A percentile compares a stretch with the other conserved stretches of the same genome.
Conservation (phyloP, 257 asterid species). For the Leonotis leonurus region DNA sequence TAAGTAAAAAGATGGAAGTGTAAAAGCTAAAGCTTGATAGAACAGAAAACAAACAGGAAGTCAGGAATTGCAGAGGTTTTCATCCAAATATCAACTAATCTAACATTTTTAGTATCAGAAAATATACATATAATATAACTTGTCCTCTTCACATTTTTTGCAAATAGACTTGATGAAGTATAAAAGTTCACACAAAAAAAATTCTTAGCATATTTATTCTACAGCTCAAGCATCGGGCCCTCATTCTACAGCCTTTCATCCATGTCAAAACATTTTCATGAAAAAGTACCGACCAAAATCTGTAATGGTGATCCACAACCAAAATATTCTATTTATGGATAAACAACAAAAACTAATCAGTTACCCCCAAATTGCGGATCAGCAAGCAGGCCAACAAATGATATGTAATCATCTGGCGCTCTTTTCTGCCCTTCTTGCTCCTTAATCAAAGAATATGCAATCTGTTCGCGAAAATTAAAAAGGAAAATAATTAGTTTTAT, state of each 20-base stretch:
- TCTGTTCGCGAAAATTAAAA: conserved; percentile 44
- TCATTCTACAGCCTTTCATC: conserved; percentile 6
- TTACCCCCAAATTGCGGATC: conserved; percentile 90
- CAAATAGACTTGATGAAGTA: background rate
- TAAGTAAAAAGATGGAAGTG: background rate
- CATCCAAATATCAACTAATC: conserved; percentile 1
- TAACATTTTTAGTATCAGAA: background rate
- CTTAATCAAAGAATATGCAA: conserved; percentile 84
- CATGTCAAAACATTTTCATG: background rate
- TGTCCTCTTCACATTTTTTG: background rate
- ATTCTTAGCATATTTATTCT: too few species aligned
- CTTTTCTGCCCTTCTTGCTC: conserved; percentile 85
- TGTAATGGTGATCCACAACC: background rate
- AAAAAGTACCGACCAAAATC: background rate
- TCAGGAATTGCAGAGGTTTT: too few species aligned
- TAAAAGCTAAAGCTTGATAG: background rate
- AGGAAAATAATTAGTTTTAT: conserved; percentile 1
- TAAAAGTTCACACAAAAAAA: background rate
- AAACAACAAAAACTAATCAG: conserved; percentile 10
- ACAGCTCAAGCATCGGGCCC: conserved; percentile 3
- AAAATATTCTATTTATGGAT: background rate
- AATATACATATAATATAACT: background rate
- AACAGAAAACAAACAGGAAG: background rate
- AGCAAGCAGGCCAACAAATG: conserved; percentile 91
- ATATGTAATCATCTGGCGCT: conserved; percentile 67